Evolutionary conservation across 202 grass and related monocot species (phyloP).

Genomic region (Digitaria exilis): DNA sequence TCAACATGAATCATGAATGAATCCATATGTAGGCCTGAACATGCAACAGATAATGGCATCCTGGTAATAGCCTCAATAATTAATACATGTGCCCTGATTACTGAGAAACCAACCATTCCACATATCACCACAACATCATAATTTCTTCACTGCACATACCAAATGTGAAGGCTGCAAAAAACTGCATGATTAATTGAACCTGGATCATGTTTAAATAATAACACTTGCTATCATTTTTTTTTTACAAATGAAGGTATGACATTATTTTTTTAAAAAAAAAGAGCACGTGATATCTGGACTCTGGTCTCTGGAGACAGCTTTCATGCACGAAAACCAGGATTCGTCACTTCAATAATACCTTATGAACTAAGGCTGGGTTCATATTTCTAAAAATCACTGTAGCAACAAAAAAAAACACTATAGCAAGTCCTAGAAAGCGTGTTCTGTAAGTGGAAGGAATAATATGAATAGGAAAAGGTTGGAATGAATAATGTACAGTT

Average conservation of each 20-base stretch:
- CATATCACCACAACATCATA: not conserved
- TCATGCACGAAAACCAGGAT: no score
- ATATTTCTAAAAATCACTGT: no score
- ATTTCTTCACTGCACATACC: not conserved
- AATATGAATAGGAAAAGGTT: no score
- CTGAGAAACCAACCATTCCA: not conserved
- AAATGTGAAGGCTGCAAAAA: not conserved
- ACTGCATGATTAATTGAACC: not conserved
- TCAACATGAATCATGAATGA: no score
- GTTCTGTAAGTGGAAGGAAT: no score
- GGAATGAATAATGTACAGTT: no score
- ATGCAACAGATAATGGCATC: not conserved
- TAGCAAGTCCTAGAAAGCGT: no score
- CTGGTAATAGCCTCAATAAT: not conserved
- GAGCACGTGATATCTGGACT: no score
- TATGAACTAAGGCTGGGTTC: no score
- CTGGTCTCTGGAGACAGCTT: not conserved
- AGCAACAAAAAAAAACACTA: no score
- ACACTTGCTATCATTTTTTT: not conserved
- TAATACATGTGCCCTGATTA: not conserved
- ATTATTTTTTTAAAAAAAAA: no score
- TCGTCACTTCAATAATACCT: slow-evolving; percentile 12
- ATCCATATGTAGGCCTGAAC: not conserved
- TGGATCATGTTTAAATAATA: not conserved
- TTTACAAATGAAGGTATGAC: no score